phyloP scores from a whole-genome alignment of 1,139 yeast genomes.

The Protomyces gravidus region DNA sequence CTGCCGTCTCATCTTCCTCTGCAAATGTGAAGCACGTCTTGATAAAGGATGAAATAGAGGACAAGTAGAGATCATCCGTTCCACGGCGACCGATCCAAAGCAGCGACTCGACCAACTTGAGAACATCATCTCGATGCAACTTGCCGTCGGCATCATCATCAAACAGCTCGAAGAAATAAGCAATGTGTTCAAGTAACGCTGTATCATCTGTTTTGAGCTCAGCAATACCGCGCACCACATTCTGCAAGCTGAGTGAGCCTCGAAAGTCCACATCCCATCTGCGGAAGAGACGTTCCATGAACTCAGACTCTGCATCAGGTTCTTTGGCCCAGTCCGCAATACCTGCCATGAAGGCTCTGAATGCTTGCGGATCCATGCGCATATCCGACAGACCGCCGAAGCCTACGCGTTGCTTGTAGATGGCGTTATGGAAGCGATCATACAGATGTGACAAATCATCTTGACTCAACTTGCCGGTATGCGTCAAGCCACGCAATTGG shows the following conservation, averaged over 20 bases:
- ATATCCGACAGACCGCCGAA: constrained; percentile 56
- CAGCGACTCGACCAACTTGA: constrained; percentile 81
- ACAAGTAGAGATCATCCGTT: constrained; percentile 48
- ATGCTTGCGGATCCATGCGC: constrained; percentile 69
- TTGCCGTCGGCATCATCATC: constrained; percentile 59
- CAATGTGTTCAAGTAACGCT: constrained; percentile 59
- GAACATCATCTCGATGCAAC: constrained; percentile 71
- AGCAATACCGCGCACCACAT: constrained; percentile 70
- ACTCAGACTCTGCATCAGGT: constrained; percentile 43
- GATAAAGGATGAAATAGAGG: constrained; percentile 82
- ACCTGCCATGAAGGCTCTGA: constrained; percentile 68
- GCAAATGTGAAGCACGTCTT: constrained; percentile 90
- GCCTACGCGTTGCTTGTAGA: constrained; percentile 69
- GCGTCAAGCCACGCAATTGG: constrained; percentile 78
- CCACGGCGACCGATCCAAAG: constrained; percentile 70
- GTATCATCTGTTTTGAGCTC: constrained; percentile 65
- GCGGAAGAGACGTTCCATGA: constrained; percentile 60
- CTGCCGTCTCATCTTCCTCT: constrained; percentile 32
- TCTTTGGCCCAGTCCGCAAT: constrained; percentile 63
- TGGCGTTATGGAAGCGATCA: constrained; percentile 76
- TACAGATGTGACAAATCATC: constrained; percentile 66
- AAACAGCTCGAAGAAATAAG: constrained; percentile 73
- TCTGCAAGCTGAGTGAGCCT: constrained; percentile 61
- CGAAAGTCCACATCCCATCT: constrained; percentile 60
- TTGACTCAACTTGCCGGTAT: constrained; percentile 56